These are phyloP conservation scores for Cantharellus anzutake DNA, from an alignment of 768 basidiomycete genomes.

Conservation along the genomic window DNA sequence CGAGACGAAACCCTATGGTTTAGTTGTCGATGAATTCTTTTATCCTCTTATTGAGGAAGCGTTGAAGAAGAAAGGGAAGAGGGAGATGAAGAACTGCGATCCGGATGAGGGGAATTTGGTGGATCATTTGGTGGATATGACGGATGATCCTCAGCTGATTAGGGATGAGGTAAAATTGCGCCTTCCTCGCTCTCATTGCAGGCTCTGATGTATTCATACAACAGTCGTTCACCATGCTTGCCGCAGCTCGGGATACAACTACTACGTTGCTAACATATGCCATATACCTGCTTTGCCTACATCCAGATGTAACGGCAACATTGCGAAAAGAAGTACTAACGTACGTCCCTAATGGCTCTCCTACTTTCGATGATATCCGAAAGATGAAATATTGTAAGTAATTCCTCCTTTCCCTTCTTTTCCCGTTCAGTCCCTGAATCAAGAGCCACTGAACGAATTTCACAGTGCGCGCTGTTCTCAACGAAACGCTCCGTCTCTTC, in stretches of 20 bases:
- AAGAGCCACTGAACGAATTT: background rate
- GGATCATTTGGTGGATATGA: conserved; percentile 2
- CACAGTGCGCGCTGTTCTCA: conserved; percentile 17
- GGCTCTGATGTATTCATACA: no score
- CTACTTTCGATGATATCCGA: conserved; percentile 12
- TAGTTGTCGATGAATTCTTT: conserved; percentile 4
- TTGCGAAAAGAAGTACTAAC: conserved; percentile 11
- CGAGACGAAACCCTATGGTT: background rate
- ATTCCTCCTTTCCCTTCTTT: background rate
- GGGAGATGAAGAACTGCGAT: background rate
- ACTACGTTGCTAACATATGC: conserved; percentile 15
- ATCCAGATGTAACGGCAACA: conserved; percentile 10
- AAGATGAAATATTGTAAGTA: conserved; percentile 11
- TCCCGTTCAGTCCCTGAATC: background rate
- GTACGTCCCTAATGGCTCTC: background rate
- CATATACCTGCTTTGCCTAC: conserved; percentile 14
- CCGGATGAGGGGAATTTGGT: conserved; percentile 1
- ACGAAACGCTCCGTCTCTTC: conserved; percentile 18
- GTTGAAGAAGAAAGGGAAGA: background rate
- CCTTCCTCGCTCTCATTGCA: no score
- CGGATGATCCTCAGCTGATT: background rate
- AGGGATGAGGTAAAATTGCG: background rate
- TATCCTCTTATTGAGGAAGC: background rate
- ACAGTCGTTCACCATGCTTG: conserved; percentile 11
- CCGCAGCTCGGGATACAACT: conserved; percentile 19